These are phyloP conservation scores for Tylopilus sp. DNA, from an alignment of 768 basidiomycete genomes.

Conservation along the genomic window DNA sequence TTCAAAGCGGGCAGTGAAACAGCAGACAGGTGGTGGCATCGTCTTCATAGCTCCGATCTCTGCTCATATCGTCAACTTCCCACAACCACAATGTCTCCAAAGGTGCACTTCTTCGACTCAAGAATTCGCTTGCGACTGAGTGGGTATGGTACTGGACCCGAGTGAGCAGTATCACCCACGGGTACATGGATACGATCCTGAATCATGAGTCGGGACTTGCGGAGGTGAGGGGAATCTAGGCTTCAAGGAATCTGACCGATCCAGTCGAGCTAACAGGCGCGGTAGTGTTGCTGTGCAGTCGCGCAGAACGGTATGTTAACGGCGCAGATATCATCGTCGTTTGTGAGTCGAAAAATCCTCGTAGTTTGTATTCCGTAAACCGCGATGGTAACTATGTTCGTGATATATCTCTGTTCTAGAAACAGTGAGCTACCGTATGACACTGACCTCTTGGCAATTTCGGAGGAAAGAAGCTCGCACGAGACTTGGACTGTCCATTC, in stretches of 20 bases:
- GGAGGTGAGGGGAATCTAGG: conserved; percentile 35
- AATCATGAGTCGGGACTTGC: conserved; percentile 35
- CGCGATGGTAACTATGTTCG: background rate
- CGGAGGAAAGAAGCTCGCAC: background rate
- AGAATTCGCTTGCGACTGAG: conserved; percentile 39
- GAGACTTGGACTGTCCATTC: background rate
- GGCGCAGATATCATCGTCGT: conserved; percentile 42
- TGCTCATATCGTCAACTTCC: conserved; percentile 40
- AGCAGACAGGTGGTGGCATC: conserved; percentile 30
- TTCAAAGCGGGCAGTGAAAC: background rate
- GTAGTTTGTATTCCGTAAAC: background rate
- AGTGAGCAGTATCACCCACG: conserved; percentile 43
- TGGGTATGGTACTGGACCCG: conserved; percentile 41
- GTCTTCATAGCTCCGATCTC: conserved; percentile 44
- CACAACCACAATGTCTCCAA: conserved; percentile 44
- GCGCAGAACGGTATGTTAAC: conserved; percentile 42
- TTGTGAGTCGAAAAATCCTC: conserved; percentile 28
- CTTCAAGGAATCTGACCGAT: conserved; percentile 37
- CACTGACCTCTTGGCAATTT: too few species aligned
- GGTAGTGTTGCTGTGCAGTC: conserved; percentile 40
- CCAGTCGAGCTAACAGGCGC: conserved; percentile 39
- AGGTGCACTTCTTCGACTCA: conserved; percentile 38
- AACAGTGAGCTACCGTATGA: too few species aligned
- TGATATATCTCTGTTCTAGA: conserved; percentile 16
- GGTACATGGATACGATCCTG: conserved; percentile 43